Evolutionary conservation across 306 rosid genomes (phyloP), one percentile per base, ranked within the genome.

Genomic region (Lathyrus tuberosus): DNA sequence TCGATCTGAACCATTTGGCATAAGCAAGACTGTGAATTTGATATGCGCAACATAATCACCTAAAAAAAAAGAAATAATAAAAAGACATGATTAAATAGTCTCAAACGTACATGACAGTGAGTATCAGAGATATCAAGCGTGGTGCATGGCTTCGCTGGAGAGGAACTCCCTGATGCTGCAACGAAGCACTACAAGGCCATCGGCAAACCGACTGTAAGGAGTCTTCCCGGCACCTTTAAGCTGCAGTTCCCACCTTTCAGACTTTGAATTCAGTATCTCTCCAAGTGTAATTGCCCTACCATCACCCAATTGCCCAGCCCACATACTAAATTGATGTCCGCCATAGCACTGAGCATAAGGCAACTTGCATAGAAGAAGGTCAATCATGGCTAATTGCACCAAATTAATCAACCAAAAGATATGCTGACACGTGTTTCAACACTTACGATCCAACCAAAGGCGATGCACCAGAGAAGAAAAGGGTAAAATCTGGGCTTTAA

Each of bases 241-340:
- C 71, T 95, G 99, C 59, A 95, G 82, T 72, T 95, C 99, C 97
- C 97, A 95, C 79, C 99, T 87, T 78, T 91, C 84, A 58, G 89
- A 89, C 42, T 79, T 82, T 5, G 91, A 87, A 84, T 91, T 91
- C 44, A 91, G 66, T 64, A 91, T 83, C 86, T 95, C 99, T 59
- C 97, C 99, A 4, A 95, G 86, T 0, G 99, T 88, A 64, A 95
- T 91, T 67, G 96, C 99, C 80, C 97, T 88, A 58, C 99, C 99
- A 86, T 94, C 99, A 72, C 99, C 99, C 85, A 94, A 81, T 65
- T 94, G 99, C 59, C 99, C 97, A 46, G 99, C 99, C 99, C 99
- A 94, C 96, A 83, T 94, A 14, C 99, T 97, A 28, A 94, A 94
- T 68, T 94, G 99, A 83, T 94, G 97, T 48, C 99, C 99, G 4